Evolutionary conservation across 2,329 filamentous ascomycete genomes (phyloP), one percentile per base, ranked within the genome.

Genomic region (Talaromyces piceae): DNA sequence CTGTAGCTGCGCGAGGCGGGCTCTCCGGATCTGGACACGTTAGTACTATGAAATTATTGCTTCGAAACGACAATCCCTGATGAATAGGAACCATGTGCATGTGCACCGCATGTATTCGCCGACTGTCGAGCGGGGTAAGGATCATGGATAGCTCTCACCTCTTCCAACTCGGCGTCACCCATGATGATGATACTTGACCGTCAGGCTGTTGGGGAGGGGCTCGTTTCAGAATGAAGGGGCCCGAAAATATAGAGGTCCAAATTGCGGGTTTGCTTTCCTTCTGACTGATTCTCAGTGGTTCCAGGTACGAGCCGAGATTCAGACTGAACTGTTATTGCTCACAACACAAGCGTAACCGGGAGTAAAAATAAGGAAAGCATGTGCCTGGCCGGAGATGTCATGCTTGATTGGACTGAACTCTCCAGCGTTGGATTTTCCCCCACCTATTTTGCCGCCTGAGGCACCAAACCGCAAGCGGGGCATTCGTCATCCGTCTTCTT

Each of bases 1-100:
- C 71, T 94, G 93, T 59, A 97, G 85, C 75, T 98, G 91, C 71
- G 91, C 88, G 50, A 96, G 84, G 56, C 93, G 89, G 63, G 91
- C 91, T 70, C 88, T 87, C 67, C 91, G 80, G 67, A 97, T 96
- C 86, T 95, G 64, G 43, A 50, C 45, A 41, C 23, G 31, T 48
- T 9, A 60, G 31, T 49, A 46, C 45, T 45, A 41, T 16, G 20
- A 39, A 20, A 49, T 8, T 9, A 45, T 11, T 20, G 3, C 45
- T 30, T 25, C 7, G 8, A 18, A 18, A 18, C 3, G 13, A 31
- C 28, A 31, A 31, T 3, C 27, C 27, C 27, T n/a, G 28, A 4
- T 2, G 13, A 4, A 2, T 33, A n/a, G n/a, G n/a, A n/a, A n/a
- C n/a, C n/a, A n/a, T 2, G 13, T 33, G 13, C 13, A 49, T 30